Evolutionary conservation across 1,284 basidiomycete species (phyloP), one percentile per base, ranked within the genome.

Genomic region (Moesziomyces sp.): DNA sequence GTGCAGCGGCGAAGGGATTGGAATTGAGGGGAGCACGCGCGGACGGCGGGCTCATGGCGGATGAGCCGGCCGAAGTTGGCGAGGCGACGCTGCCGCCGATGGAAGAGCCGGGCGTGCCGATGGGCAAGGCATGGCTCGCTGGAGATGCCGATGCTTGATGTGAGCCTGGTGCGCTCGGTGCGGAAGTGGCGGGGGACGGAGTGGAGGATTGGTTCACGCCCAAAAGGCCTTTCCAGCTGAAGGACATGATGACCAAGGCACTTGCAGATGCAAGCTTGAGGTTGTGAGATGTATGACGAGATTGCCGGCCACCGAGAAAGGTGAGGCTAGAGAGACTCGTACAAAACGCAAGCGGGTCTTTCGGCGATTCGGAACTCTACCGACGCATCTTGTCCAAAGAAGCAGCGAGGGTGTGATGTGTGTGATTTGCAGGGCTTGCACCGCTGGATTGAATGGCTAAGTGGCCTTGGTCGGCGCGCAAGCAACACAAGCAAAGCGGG

Each of bases 151-250:
- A 46, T n/a, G 34, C 58, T 56, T 55, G 46, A 13, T 56, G 43
- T 18, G 62, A 47, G 28, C 35, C 45, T 6, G 46, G 28, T n/a
- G 52, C 51, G 44, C 43, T 53, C 2, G 61, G 46, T 19, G 23
- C 14, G 3, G 62, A 52, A 16, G 55, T 43, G 23, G 50, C 30
- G 4, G 68, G 60, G 21, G 72, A 64, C 10, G 62, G 50, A 19
- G 59, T 47, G 30, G 58, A 61, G 11, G 38, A 46, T 46, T 53
- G 56, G 11, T 61, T 71, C 42, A 73, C 77, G 62, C 78, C 76
- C n/a, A 82, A 56, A 16, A 81, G 70, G 44, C 77, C 74, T 55
- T 78, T 79, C 80, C 80, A 81, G 38, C 74, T 78, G 59, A 81
- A 83, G 18, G 81, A 83, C 81, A 81, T 82, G 54, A 40, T 47